Base-by-base conservation (phyloP, 768 basidiomycete genomes). In the Suillus hirtellus region DNA sequence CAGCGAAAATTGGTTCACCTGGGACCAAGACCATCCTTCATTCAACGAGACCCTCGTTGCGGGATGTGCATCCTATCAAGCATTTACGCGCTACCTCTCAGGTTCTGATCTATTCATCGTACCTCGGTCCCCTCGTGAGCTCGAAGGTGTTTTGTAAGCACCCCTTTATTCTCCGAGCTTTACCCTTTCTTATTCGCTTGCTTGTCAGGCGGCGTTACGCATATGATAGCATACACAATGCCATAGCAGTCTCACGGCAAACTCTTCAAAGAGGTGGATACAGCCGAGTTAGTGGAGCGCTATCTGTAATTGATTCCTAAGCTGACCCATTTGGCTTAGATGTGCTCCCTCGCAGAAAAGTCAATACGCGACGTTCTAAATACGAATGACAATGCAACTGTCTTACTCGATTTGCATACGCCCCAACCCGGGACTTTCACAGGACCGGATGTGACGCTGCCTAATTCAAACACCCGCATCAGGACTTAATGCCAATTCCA, bases 151-250 rank as follows among this genome's bases (percentile, higher is more conserved):
- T 47, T 72, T 94, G 90, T 90, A 65, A 71, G 88, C 80, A 60
- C 21, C 8, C 14, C 10, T 38, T 38, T 43, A 52, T 49, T 60
- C 27, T 34, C 58, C 35, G 37, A 50, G 27, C 56, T 46, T 38
- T 10, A 54, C 38, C 9, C n/a, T 21, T 61, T 11, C 52, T 19
- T 31, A 61, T 67, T 68, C 9, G 68, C 58, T 65, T 44, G 53
- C 42, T 40, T 35, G 21, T 61, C 71, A 93, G 91, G 63, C 82
- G 86, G 62, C 81, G 90, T 70, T 93, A 93, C 69, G 84, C 89
- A 0, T 86, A 90, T 69, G 91, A 93, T 66, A 85, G 87, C 12
- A 90, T 93, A 61, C 92, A 93, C 73, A 93, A 93, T 70, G 84
- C 85, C 10, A 90, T 93, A 70, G 80, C 92, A 19, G 82, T 82